Evolutionary conservation across 306 rosid species (phyloP).

Genomic region (Inga oerstediana): DNA sequence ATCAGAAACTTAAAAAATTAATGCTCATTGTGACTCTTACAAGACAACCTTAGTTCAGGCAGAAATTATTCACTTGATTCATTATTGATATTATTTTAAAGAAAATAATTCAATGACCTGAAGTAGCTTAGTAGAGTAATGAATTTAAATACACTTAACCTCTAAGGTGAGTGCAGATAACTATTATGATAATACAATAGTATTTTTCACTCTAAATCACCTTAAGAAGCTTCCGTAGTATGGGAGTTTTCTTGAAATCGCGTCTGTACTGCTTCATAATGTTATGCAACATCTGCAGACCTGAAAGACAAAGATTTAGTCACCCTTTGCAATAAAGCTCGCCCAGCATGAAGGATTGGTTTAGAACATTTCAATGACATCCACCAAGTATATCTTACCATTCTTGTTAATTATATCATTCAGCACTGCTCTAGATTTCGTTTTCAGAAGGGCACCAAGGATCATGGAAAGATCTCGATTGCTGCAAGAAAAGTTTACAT

Average conservation of each 20-base stretch:
- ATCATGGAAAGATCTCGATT: constrained; percentile 99
- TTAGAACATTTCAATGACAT: not conserved
- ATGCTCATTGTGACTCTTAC: not conserved
- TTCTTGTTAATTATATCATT: constrained; percentile 86
- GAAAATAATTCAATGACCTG: constrained; percentile 21
- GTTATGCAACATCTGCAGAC: constrained; percentile 96
- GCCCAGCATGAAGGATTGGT: not conserved
- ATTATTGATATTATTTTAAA: not conserved
- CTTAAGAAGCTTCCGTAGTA: constrained; percentile 97
- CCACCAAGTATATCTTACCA: constrained; percentile 52
- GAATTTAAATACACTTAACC: constrained; percentile 17
- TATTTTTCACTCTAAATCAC: constrained; percentile 42
- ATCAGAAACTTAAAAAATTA: not conserved
- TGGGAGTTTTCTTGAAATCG: constrained; percentile 96
- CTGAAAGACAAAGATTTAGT: constrained; percentile 49
- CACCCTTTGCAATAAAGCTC: constrained; percentile 26
- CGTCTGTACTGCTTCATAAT: constrained; percentile 85
- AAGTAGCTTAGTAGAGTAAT: constrained; percentile 14
- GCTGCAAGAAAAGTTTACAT: constrained; percentile 53
- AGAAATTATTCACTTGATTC: not conserved
- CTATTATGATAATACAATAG: constrained; percentile 18
- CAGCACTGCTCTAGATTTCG: constrained; percentile 88
- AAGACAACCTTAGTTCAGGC: constrained; percentile 23
- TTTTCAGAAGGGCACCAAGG: constrained; percentile 94
- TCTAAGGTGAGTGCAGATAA: constrained; percentile 26